phyloP scores from a whole-genome alignment of 2,329 filamentous ascomycete species.

The Calonectria henricotiae region DNA sequence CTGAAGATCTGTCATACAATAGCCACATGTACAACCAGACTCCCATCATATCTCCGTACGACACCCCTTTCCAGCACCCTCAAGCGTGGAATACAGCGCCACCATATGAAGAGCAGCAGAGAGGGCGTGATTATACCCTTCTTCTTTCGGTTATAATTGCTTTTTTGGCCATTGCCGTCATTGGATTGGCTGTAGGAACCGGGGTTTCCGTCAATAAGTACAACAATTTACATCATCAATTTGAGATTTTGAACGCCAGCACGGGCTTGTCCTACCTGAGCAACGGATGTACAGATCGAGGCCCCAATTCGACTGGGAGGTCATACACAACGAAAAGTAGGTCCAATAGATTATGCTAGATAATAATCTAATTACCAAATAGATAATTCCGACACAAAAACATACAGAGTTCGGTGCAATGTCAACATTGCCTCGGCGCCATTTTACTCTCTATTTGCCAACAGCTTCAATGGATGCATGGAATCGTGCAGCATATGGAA shows the following conservation, averaged over 20 bases:
- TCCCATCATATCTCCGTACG: background rate
- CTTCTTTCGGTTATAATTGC: background rate
- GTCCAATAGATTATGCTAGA: background rate
- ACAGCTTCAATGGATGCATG: slow-evolving; percentile 16
- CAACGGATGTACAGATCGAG: background rate
- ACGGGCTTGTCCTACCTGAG: slow-evolving; percentile 1
- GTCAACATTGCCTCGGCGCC: background rate
- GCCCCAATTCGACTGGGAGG: background rate
- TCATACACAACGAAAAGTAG: slow-evolving; percentile 1
- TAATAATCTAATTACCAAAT: background rate
- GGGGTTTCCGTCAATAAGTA: slow-evolving; percentile 1
- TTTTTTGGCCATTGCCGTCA: background rate
- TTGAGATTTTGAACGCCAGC: background rate
- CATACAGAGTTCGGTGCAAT: slow-evolving; percentile 1
- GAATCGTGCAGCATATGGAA: slow-evolving; percentile 21
- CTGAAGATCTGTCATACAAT: background rate
- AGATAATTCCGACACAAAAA: slow-evolving; percentile 11
- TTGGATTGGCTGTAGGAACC: background rate
- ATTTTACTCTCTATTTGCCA: slow-evolving; percentile 4
- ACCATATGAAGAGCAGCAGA: background rate
- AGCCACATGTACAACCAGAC: background rate
- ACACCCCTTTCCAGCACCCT: background rate
- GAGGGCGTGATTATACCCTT: background rate
- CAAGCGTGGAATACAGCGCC: background rate
- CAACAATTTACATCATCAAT: slow-evolving; percentile 7